Evolutionary conservation across 371 early-diverging fungal species (phyloP), one percentile per base, ranked within the genome.

Genomic region (Mortierella sp.): DNA sequence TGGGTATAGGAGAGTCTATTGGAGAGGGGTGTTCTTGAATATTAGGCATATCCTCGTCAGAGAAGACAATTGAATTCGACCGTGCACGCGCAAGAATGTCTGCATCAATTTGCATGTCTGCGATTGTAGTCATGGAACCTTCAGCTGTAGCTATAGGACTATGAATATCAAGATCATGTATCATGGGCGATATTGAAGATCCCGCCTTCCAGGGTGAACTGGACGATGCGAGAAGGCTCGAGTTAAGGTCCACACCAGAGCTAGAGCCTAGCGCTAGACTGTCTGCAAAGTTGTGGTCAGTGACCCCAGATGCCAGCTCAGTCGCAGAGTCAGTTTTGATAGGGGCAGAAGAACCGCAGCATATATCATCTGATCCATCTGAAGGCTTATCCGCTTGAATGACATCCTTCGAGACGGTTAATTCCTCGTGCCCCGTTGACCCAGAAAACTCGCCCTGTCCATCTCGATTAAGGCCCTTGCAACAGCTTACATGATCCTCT

Each of bases 1-100:
- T 79, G 12, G 79, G 79, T 10, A 75, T 75, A 28, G 79, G 79
- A 3, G 79, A 79, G 40, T 79, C 79, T 11, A 79, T 40, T 3
- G 78, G 78, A 14, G 79, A 79, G n/a, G 68, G 55, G 20, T 26
- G 65, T 20, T 49, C 70, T 18, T 62, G 40, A 20, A 37, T 61
- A 32, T 1, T 37, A 26, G 45, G 62, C 2, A 67, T 18, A 24
- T 75, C 79, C 11, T 79, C 79, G 11, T 74, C 75, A 4, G 79
- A 71, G 8, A 70, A 43, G 5, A 66, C 8, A 10, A 59, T 20
- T 4, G 79, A 79, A 26, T 54, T 57, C 0, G 79, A 67, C 5
- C 79, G 74, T 22, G 71, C 75, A 16, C 75, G 70, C 1, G 75
- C 75, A n/a, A 74, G 47, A 52, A 68, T 71, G 32, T 70, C 71